Percentiles rank a stretch among this genome's conserved stretches.
Conservation (phyloP, 164 flowering plant species). For the Annona squamosa region DNA sequence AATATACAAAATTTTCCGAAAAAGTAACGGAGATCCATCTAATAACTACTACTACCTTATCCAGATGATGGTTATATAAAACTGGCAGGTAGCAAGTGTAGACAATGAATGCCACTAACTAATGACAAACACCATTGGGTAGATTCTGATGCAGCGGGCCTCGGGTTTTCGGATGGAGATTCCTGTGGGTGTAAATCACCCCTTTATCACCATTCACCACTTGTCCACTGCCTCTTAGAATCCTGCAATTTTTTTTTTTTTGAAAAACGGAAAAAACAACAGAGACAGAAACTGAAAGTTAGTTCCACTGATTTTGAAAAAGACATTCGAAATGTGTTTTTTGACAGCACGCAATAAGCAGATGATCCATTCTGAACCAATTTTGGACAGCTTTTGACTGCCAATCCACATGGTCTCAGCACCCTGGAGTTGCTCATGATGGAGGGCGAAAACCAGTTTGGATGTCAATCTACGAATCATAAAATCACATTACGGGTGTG, state of each 20-base stretch:
- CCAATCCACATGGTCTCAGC: too few species aligned
- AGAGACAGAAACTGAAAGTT: not conserved
- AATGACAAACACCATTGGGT: not conserved
- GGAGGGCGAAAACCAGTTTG: too few species aligned
- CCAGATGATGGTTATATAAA: not conserved
- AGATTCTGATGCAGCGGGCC: not conserved
- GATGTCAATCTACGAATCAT: too few species aligned
- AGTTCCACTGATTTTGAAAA: too few species aligned
- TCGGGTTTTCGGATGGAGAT: slow-evolving; percentile 31
- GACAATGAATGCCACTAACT: not conserved
- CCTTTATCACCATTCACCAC: slow-evolving; percentile 89
- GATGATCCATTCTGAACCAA: too few species aligned
- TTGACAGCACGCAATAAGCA: too few species aligned
- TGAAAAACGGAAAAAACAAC: not conserved
- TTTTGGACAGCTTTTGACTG: too few species aligned
- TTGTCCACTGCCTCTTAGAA: slow-evolving; percentile 84
- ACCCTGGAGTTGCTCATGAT: too few species aligned
- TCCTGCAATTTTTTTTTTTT: slow-evolving; percentile 39
- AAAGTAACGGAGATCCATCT: not conserved
- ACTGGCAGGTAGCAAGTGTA: too few species aligned
- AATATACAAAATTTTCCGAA: not conserved
- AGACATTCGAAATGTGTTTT: too few species aligned
- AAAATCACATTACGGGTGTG: too few species aligned
- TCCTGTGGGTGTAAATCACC: slow-evolving; percentile 68
- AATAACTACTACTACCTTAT: not conserved